phyloP scores from a whole-genome alignment of 2,329 filamentous ascomycete species.

The Rutstroemia sp. region DNA sequence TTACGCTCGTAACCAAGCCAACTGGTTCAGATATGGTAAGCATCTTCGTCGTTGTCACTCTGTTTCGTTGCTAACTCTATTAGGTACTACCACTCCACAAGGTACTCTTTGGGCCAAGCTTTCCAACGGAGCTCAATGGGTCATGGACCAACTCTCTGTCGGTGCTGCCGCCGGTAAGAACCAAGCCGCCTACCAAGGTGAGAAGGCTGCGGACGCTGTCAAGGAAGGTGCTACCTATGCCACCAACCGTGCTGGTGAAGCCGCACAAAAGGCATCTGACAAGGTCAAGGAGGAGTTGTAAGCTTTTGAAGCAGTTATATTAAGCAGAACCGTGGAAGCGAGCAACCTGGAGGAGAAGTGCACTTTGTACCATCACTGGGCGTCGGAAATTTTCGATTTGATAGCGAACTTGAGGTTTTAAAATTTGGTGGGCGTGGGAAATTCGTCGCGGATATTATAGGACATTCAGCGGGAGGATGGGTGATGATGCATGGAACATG shows the following conservation, averaged over 20 bases:
- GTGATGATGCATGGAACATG: neutral
- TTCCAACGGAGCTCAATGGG: constrained; percentile 38
- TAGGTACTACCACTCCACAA: constrained; percentile 50
- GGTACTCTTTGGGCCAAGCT: constrained; percentile 61
- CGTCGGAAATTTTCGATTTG: constrained; percentile 1
- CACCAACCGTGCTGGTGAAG: constrained; percentile 30
- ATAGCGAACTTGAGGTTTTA: neutral
- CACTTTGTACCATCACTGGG: constrained; percentile 5
- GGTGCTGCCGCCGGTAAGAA: constrained; percentile 39
- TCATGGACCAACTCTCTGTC: constrained; percentile 40
- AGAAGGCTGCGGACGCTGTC: constrained; percentile 37
- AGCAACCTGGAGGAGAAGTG: neutral
- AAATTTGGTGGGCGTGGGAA: neutral
- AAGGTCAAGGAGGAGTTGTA: constrained; percentile 31
- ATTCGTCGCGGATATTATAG: neutral
- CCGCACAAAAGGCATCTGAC: constrained; percentile 29
- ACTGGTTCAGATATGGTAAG: constrained; percentile 66
- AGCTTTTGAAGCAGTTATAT: neutral
- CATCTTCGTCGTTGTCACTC: neutral
- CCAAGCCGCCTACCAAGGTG: constrained; percentile 32
- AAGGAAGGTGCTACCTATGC: constrained; percentile 30
- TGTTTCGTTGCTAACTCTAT: neutral
- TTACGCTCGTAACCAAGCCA: constrained; percentile 63
- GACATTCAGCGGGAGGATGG: neutral
- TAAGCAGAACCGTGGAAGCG: neutral